phyloP scores from a whole-genome alignment of 257 asterid genomes.

The Solanum gracilifrons region DNA sequence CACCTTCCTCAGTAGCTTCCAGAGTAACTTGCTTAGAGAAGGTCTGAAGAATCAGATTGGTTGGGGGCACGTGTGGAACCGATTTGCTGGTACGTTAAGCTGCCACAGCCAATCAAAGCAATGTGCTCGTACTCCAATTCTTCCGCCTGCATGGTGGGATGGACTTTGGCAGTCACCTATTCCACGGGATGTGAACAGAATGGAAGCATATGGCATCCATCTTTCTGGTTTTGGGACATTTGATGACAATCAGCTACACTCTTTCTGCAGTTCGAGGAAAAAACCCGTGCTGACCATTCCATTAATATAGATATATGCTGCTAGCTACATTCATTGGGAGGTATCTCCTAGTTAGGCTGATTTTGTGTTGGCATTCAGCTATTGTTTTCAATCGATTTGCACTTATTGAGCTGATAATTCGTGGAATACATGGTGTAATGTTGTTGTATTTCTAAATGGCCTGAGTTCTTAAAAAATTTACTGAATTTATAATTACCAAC shows the following conservation, averaged over 20 bases:
- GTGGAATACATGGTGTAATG: neutral
- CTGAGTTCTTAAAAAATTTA: neutral
- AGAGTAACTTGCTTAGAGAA: conserved; percentile 48
- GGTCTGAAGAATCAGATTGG: conserved; percentile 79
- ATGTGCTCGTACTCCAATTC: conserved; percentile 81
- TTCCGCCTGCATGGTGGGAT: conserved; percentile 98
- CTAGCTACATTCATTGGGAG: neutral
- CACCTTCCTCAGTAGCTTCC: conserved; percentile 81
- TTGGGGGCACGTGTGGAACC: conserved; percentile 97
- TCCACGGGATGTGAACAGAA: conserved; percentile 54
- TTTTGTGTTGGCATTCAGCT: neutral
- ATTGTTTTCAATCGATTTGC: neutral
- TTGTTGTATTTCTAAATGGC: neutral
- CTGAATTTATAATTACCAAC: neutral
- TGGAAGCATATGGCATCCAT: conserved; percentile 70
- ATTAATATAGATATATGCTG: conserved; percentile 25
- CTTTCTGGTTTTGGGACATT: conserved; percentile 65
- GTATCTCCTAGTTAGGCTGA: neutral
- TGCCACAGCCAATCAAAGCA: conserved; percentile 58
- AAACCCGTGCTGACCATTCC: conserved; percentile 10
- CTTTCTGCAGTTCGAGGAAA: conserved; percentile 44
- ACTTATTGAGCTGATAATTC: neutral
- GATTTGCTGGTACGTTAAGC: conserved; percentile 81
- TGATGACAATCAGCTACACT: conserved; percentile 30
- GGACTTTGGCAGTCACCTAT: conserved; percentile 98